Base-by-base conservation (phyloP, 345 rosid species). In the Ricinus communis region DNA sequence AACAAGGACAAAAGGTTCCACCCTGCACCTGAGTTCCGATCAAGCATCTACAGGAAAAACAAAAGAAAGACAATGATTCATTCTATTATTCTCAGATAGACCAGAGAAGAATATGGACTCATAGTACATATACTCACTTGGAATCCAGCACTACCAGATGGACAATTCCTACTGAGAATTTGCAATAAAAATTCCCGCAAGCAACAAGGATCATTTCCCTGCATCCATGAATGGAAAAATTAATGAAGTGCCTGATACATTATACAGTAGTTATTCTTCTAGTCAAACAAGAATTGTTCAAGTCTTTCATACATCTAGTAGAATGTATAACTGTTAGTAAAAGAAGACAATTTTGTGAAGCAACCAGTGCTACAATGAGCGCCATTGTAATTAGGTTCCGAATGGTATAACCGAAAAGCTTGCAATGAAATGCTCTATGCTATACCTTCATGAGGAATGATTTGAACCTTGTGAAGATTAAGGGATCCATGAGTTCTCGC, bases 141-240 rank as follows among this genome's bases (percentile, higher is more conserved):
- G 59, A 94, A 77, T 77, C 98, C 98, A 13, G 75, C 64, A 84
- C 87, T 87, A 78, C 86, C 96, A 60, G 88, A 85, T 61, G 88
- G 73, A 0, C 90, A 86, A 86, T 82, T 90, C 83, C 77, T 82
- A 77, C 68, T 66, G 52, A 91, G 85, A 24, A 85, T 79, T 52
- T 79, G 89, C 76, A 94, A 77, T 14, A 94, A 83, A 82, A 86
- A 94, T 70, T 94, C 98, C 27, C 97, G 95, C 67, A 94, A 74
- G 71, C 96, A 91, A 52, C 95, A 83, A 70, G 98, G 93, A 82
- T 91, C 97, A 78, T 86, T 90, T 61, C 96, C 97, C 98, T 94
- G 82, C 60, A 74, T 38, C 71, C 71, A 59, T n/a, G 19, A 40
- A 22, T 1, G 7, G 15, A 30, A 24, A 55, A 10, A 15, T 22